Evolutionary conservation across 495 filamentous ascomycete species (phyloP), one percentile per base, ranked within the genome.

Genomic region (Oidiodendron maius): DNA sequence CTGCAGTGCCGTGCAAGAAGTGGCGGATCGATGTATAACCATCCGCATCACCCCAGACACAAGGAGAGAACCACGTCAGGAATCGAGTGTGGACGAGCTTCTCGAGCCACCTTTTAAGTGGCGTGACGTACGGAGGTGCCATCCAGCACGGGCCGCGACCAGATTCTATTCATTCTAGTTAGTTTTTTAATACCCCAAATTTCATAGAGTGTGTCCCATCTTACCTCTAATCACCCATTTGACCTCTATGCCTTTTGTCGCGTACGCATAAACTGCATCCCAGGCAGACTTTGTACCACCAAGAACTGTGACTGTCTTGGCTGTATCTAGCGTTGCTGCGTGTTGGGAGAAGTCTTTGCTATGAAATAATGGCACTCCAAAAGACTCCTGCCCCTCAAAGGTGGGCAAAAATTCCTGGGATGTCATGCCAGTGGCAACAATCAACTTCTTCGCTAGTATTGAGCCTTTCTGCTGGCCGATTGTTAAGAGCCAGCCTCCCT

Each of bases 191-290:
- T 44, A n/a, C 26, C 39, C 48, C 32, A 3, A 48, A 44, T 1
- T 17, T 23, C 3, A 28, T 13, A 9, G 15, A 17, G n/a, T n/a
- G n/a, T n/a, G 66, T 22, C 55, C n/a, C n/a, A n/a, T n/a, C n/a
- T n/a, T n/a, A 74, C 71, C 67, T 48, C 90, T 76, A 50, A 95
- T 89, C 22, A 95, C 68, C 87, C 81, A 88, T 52, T 88, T 72
- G 2, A 95, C 84, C 24, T 78, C 65, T 40, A 83, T 69, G 2
- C 84, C 87, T 1, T 72, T 67, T 0, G 74, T 71, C 1, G 79
- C 83, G 56, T 80, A 84, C 2, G 74, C 70, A 55, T 89, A 89
- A 0, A 80, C 87, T 2, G 79, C 78, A 69, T 94, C 89, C 72
- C 78, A 89, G 1, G 77, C 85, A 3, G 82, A 86, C 61, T 94